These are phyloP conservation scores for Fusarium sulawesiense DNA, from an alignment of 2,329 filamentous ascomycete genomes.

Conservation along the genomic window DNA sequence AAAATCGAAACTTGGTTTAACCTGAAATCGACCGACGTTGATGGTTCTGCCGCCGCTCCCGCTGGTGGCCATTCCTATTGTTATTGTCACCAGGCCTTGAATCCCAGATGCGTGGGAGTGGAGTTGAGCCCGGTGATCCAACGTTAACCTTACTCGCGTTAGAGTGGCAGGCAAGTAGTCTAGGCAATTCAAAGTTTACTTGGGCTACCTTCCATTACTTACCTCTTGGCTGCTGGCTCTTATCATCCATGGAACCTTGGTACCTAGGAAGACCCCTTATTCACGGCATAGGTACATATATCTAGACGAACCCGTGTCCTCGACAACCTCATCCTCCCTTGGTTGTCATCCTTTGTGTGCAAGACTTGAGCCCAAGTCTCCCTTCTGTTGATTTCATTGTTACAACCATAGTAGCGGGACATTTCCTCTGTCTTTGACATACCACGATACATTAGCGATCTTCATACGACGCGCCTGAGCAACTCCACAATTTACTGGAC, in stretches of 20 bases:
- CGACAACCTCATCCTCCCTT: neutral
- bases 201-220: neutral
- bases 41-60: constrained; percentile 23
- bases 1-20: constrained; percentile 21
- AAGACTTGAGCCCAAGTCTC: neutral
- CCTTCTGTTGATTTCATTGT: neutral
- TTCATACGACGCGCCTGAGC: neutral
- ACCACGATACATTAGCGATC: neutral
- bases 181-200: constrained; percentile 1
- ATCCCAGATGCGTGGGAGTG: constrained; percentile 7
- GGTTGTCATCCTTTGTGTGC: neutral
- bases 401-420: neutral
- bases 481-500: constrained; percentile 21
- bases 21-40: constrained; percentile 4
- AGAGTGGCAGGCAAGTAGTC: neutral
- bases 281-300: neutral
- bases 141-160: constrained; percentile 27
- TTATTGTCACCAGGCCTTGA: constrained; percentile 21
- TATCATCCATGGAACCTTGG: neutral
- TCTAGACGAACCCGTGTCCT: neutral
- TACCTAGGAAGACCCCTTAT: neutral
- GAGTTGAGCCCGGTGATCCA: constrained; percentile 23
- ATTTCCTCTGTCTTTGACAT: neutral
- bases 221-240: neutral
- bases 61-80: constrained; percentile 6